phyloP scores from a whole-genome alignment of 1,284 basidiomycete species.

The Volvariella surrecta region DNA sequence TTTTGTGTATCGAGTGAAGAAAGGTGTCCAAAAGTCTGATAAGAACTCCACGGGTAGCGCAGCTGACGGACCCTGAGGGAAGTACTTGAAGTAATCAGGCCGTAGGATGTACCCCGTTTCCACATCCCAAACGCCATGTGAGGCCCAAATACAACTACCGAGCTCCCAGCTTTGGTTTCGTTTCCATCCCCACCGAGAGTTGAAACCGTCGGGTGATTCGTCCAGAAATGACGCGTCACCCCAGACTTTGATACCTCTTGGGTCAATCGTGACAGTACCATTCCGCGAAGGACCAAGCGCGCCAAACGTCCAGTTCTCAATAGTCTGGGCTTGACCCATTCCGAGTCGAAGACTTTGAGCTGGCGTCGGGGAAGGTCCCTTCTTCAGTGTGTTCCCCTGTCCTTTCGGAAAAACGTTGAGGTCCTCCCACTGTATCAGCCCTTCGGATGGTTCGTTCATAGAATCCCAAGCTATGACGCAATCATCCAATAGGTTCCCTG shows the following conservation, averaged over 20 bases:
- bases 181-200: conserved; percentile 75
- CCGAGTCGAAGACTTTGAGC: conserved; percentile 81
- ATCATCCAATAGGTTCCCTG: conserved; percentile 73
- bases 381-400: conserved; percentile 70
- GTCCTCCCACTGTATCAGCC: conserved; percentile 72
- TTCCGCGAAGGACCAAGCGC: conserved; percentile 70
- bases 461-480: conserved; percentile 96
- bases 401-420: conserved; percentile 56
- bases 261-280: conserved; percentile 77
- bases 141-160: conserved; percentile 87
- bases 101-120: conserved; percentile 59
- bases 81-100: conserved; percentile 72
- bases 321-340: conserved; percentile 78
- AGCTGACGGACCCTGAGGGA: conserved; percentile 20
- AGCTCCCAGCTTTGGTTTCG: conserved; percentile 71
- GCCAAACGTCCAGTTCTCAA: conserved; percentile 84
- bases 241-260: conserved; percentile 74
- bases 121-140: conserved; percentile 89
- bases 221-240: conserved; percentile 32
- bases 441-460: conserved; percentile 92
- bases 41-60: conserved; percentile 57
- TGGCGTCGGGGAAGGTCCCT: conserved; percentile 83
- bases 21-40: conserved; percentile 77
- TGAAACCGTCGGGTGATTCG: conserved; percentile 32
- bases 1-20: conserved; percentile 59